Percentiles rank a stretch among this genome's conserved stretches.
Evolutionary conservation across 2,329 filamentous ascomycete genomes (phyloP).

Genomic region (Colletotrichum orchidophilum): DNA sequence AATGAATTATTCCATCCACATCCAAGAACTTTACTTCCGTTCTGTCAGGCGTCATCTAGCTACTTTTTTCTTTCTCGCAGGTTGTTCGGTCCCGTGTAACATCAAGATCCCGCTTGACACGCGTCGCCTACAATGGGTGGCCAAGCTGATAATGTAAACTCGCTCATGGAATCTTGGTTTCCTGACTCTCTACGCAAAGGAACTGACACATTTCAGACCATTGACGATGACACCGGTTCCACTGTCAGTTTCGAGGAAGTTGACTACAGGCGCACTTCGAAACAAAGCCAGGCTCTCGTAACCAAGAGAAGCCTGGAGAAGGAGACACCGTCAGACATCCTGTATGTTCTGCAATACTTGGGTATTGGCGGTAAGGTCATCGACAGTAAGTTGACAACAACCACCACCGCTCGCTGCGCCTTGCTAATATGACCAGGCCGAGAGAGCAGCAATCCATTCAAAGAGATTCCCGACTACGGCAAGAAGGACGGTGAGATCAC

Average conservation of each 20-base stretch:
- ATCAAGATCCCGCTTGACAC: neutral
- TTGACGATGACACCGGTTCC: constrained; percentile 41
- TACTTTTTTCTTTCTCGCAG: neutral
- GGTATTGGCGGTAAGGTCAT: constrained; percentile 44
- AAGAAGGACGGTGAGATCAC: constrained; percentile 36
- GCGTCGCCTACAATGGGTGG: constrained; percentile 5
- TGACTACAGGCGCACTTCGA: constrained; percentile 16
- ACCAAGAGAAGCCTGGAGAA: constrained; percentile 35
- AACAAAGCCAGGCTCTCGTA: constrained; percentile 31
- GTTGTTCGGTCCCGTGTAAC: neutral
- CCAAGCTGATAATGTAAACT: constrained; percentile 19
- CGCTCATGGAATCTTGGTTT: neutral
- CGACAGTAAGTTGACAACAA: constrained; percentile 43
- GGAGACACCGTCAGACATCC: constrained; percentile 46
- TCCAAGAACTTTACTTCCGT: neutral
- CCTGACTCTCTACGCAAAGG: neutral
- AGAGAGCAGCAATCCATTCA: constrained; percentile 50
- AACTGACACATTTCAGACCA: constrained; percentile 5
- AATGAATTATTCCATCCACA: neutral
- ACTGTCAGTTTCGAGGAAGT: constrained; percentile 47
- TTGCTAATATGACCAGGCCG: constrained; percentile 42
- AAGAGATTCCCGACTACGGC: constrained; percentile 42
- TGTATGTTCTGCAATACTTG: constrained; percentile 53
- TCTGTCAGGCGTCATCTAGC: neutral
- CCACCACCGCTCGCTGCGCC: neutral